These are phyloP conservation scores for Ophiocordyceps camponoti-leonardi DNA, from an alignment of 2,329 filamentous ascomycete genomes.

Conservation along the genomic window DNA sequence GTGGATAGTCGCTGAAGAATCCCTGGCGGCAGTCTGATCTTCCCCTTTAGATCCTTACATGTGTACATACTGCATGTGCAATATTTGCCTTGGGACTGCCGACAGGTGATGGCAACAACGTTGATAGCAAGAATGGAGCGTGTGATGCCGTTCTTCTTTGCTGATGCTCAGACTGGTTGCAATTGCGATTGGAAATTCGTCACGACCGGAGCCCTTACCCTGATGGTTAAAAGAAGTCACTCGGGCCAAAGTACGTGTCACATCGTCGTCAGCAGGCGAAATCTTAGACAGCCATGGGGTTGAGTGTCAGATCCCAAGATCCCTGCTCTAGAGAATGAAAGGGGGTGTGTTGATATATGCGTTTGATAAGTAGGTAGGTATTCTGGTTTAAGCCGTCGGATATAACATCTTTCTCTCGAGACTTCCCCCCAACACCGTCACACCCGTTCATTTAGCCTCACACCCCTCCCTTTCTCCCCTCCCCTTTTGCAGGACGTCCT, in stretches of 20 bases:
- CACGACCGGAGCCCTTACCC: not conserved
- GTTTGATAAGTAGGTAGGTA: too few relatives aligned
- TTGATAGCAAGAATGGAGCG: too few relatives aligned
- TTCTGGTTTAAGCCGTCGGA: not conserved
- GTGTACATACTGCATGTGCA: not conserved
- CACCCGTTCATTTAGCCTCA: not conserved
- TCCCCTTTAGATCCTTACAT: too few relatives aligned
- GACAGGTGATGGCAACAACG: not conserved
- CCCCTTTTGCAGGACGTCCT: not conserved
- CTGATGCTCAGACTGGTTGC: too few relatives aligned
- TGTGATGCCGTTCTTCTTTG: not conserved
- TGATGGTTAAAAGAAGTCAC: not conserved
- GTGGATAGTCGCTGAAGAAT: not conserved
- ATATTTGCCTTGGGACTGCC: not conserved
- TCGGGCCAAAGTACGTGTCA: constrained; percentile 1
- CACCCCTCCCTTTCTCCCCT: not conserved
- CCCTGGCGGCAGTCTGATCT: not conserved
- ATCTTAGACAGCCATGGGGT: constrained; percentile 5
- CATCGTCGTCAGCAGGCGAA: constrained; percentile 1
- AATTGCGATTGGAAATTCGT: not conserved
- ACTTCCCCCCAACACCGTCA: not conserved
- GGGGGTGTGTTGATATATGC: not conserved
- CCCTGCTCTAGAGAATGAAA: not conserved
- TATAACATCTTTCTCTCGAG: not conserved
- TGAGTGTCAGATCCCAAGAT: constrained; percentile 5